Percentiles rank a stretch among this genome's conserved stretches.
Conservation (phyloP, 371 early-diverging fungal species). For the Mucor irregularis region DNA sequence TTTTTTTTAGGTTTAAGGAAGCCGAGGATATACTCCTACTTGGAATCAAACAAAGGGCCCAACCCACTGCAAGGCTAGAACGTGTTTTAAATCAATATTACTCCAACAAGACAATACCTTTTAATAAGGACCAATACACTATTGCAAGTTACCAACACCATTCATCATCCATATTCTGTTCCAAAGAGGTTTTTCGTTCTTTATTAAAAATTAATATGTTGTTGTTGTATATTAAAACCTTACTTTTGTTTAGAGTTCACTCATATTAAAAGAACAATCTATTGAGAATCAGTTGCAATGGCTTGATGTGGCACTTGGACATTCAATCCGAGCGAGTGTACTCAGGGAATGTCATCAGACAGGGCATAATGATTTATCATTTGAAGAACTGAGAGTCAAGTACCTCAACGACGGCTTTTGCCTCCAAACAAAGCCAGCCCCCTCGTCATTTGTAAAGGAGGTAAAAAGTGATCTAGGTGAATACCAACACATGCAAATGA, state of each 20-base stretch:
- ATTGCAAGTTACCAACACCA: not conserved
- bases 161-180: too few species aligned
- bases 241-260: not conserved
- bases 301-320: slow-evolving; percentile 13
- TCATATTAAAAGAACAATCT: not conserved
- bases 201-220: too few species aligned
- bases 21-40: slow-evolving; percentile 17
- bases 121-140: slow-evolving; percentile 1
- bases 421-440: too few species aligned
- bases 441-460: too few species aligned
- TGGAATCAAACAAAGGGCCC: slow-evolving; percentile 24
- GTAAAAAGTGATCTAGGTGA: too few species aligned
- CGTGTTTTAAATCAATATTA: slow-evolving; percentile 1
- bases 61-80: slow-evolving; percentile 21
- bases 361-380: slow-evolving; percentile 7
- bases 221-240: too few species aligned
- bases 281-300: slow-evolving; percentile 8
- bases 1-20: slow-evolving; percentile 11
- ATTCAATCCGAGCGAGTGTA: slow-evolving; percentile 15
- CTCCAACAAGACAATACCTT: not conserved
- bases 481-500: too few species aligned
- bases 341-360: slow-evolving; percentile 15
- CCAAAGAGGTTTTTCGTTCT: too few species aligned
- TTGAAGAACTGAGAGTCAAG: slow-evolving; percentile 31
- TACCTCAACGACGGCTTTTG: too few species aligned